Percentiles rank a stretch among this genome's conserved stretches.
Conservation (phyloP, 1,284 basidiomycete genomes). For the Sphaerobolus stellatus region DNA sequence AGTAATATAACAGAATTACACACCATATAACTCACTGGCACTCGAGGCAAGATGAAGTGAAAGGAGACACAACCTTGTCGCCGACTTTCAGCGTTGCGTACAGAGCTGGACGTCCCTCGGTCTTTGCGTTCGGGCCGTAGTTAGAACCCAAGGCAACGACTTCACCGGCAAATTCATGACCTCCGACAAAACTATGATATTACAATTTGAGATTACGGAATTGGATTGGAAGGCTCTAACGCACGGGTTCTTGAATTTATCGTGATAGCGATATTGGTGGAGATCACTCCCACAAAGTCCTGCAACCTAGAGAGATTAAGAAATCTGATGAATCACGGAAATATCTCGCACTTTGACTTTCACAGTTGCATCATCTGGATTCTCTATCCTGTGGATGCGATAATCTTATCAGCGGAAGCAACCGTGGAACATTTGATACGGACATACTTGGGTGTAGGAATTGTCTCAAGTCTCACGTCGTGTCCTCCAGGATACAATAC, state of each 20-base stretch:
- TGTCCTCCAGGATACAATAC: slow-evolving; percentile 67
- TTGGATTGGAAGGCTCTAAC: slow-evolving; percentile 13
- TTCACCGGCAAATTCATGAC: slow-evolving; percentile 85
- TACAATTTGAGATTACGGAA: slow-evolving; percentile 18
- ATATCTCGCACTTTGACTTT: slow-evolving; percentile 57
- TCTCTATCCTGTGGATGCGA: slow-evolving; percentile 53
- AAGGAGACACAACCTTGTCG: slow-evolving; percentile 85
- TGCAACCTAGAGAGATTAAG: slow-evolving; percentile 47
- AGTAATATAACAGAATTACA: slow-evolving; percentile 5
- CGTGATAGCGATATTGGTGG: slow-evolving; percentile 72
- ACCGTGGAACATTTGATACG: not conserved
- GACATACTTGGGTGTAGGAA: slow-evolving; percentile 56
- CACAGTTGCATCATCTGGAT: slow-evolving; percentile 74
- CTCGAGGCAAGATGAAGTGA: slow-evolving; percentile 80
- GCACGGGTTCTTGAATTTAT: slow-evolving; percentile 36
- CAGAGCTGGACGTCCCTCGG: slow-evolving; percentile 47
- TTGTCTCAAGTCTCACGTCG: slow-evolving; percentile 61
- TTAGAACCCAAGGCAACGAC: slow-evolving; percentile 70
- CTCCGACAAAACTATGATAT: slow-evolving; percentile 54
- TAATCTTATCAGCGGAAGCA: slow-evolving; percentile 4
- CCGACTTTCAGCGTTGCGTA: slow-evolving; percentile 73
- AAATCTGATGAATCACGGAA: not conserved
- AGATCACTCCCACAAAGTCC: slow-evolving; percentile 83
- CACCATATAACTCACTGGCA: slow-evolving; percentile 56
- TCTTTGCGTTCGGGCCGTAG: slow-evolving; percentile 42